Percentiles rank a stretch among this genome's conserved stretches.
phyloP scores from a whole-genome alignment of 345 rosid genomes.

The Sisymbrium irio region DNA sequence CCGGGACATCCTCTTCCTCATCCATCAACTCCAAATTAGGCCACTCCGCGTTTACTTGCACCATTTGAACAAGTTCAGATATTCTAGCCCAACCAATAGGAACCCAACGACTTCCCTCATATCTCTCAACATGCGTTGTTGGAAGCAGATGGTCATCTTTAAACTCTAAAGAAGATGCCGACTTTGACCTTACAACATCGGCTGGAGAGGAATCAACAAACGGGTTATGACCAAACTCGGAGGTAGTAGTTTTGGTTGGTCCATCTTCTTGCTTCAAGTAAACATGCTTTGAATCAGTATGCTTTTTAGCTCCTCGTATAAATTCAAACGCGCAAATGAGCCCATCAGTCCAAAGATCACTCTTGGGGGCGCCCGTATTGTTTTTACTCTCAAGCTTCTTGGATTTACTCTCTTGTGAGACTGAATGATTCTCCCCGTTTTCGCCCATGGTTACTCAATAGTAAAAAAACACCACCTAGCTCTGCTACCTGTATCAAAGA shows the following conservation, averaged over 20 bases:
- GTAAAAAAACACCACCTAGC: neutral
- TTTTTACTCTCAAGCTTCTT: constrained; percentile 27
- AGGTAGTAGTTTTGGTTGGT: constrained; percentile 31
- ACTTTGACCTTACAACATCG: constrained; percentile 26
- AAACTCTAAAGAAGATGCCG: constrained; percentile 38
- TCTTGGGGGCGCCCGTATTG: constrained; percentile 33
- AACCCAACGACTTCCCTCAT: constrained; percentile 70
- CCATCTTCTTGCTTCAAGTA: constrained; percentile 30
- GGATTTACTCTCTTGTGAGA: constrained; percentile 21
- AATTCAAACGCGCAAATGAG: constrained; percentile 88
- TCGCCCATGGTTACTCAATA: constrained; percentile 16
- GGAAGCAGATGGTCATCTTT: constrained; percentile 38
- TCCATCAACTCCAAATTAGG: constrained; percentile 47
- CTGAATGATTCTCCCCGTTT: constrained; percentile 11
- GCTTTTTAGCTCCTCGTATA: constrained; percentile 43
- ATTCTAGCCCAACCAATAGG: constrained; percentile 95
- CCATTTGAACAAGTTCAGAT: constrained; percentile 59
- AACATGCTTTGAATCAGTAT: constrained; percentile 20
- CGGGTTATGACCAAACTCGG: constrained; percentile 25
- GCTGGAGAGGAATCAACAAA: constrained; percentile 31
- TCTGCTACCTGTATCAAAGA: neutral
- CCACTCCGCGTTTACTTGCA: constrained; percentile 72
- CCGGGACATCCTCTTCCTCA: constrained; percentile 61
- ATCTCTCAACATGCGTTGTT: constrained; percentile 42
- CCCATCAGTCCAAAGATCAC: constrained; percentile 81